phyloP scores from a whole-genome alignment of 371 early-diverging fungal species.

The Saksenaea oblongispora region DNA sequence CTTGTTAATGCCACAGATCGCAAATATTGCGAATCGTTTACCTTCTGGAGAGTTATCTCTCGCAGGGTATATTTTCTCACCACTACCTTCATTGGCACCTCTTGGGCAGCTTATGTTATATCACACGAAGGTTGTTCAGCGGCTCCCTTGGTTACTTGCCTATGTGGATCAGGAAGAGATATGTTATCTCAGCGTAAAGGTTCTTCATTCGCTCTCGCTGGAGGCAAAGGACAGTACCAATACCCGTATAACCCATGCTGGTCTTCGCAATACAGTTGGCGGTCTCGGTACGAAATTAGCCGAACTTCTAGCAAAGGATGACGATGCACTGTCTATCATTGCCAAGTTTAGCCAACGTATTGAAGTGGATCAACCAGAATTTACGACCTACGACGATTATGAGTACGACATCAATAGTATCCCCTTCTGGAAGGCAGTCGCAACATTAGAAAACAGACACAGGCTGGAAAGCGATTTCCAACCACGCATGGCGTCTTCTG shows the following conservation, averaged over 20 bases:
- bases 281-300: constrained; percentile 70
- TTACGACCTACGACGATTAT: constrained; percentile 22
- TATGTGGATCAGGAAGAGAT: constrained; percentile 58
- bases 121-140: constrained; percentile 64
- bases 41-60: constrained; percentile 24
- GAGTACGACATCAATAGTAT: constrained; percentile 36
- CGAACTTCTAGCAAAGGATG: constrained; percentile 61
- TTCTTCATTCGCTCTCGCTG: constrained; percentile 63
- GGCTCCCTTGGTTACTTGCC: constrained; percentile 70
- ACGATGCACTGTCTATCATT: constrained; percentile 63
- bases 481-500: constrained; percentile 14
- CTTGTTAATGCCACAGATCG: constrained; percentile 60
- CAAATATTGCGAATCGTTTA: constrained; percentile 9
- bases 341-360: constrained; percentile 55
- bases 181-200: constrained; percentile 64
- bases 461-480: constrained; percentile 7
- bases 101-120: constrained; percentile 78
- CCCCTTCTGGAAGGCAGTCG: constrained; percentile 34
- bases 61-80: constrained; percentile 18
- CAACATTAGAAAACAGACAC: constrained; percentile 17
- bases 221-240: constrained; percentile 8
- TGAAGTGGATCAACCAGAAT: background rate
- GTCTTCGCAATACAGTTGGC: constrained; percentile 27
- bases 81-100: constrained; percentile 53
- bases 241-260: constrained; percentile 3